Base-by-base conservation (phyloP, 2,329 filamentous ascomycete genomes). In the Ophiocordyceps polyrhachis-furcata region DNA sequence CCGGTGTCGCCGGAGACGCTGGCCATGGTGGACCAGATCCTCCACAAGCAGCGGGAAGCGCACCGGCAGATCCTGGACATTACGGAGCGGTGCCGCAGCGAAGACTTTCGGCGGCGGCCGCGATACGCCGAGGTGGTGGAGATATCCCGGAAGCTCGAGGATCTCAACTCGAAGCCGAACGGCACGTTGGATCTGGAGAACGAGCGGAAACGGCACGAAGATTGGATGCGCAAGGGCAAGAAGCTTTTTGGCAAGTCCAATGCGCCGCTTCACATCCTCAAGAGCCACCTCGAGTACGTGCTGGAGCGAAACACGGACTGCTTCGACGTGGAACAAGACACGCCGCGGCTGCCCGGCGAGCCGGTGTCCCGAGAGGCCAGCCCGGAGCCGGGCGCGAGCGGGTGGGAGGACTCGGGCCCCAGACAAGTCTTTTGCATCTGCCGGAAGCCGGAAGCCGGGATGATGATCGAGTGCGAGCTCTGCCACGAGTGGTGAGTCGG, bases 401-500 rank as follows among this genome's bases (percentile, higher is more conserved):
- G 64, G 52, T 80, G 66, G 71, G 69, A 81, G 53, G 72, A 82
- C 54, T 73, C 68, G 57, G 78, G 65, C 29, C 71, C 71, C 46
- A 63, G 75, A 32, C 88, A 96, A 58, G 89, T 96, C 0, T 98
- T 96, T 60, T 98, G 91, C 62, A 94, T 98, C 52, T 98, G 91
- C 63, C 79, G 91, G 48, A 85, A 81, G 50, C 76, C 86, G 7
- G 91, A 98, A 62, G 87, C 89, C 35, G 91, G 91, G 44, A 93
- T 96, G 82, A 98, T 98, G 91, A 96, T 98, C 54, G 91, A 98
- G 63, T 98, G 91, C 59, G 91, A 96, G 59, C 71, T 95, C 37
- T 98, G 91, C 62, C 89, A 95, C 56, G 91, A 98, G 66, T 98
- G 91, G 91, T 88, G 61, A 68, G 79, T 68, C 9, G 28, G 19